These are phyloP conservation scores for Poa annua DNA, from an alignment of 176 grass and related monocot species.

Conservation along the genomic window DNA sequence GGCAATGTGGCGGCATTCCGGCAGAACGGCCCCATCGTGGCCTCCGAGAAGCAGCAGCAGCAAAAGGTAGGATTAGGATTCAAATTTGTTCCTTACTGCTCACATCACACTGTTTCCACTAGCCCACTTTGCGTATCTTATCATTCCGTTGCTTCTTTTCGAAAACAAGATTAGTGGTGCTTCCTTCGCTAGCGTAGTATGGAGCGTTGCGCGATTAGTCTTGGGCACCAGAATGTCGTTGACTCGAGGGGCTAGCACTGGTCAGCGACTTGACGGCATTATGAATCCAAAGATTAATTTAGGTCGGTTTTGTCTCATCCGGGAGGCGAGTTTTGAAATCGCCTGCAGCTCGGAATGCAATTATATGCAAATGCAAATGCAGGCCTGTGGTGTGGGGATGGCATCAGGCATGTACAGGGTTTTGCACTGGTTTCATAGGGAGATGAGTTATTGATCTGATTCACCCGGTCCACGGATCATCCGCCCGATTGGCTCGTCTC, in stretches of 20 bases:
- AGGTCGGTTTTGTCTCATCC: constrained; percentile 38
- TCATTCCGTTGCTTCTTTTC: constrained; percentile 17
- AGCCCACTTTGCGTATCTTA: constrained; percentile 37
- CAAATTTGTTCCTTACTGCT: constrained; percentile 49
- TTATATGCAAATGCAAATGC: neutral
- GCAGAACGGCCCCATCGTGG: constrained; percentile 31
- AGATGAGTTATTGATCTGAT: constrained; percentile 51
- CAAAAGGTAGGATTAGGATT: constrained; percentile 42
- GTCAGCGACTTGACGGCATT: constrained; percentile 42
- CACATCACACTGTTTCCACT: constrained; percentile 13
- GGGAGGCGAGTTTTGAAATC: constrained; percentile 49
- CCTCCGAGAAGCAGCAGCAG: constrained; percentile 39
- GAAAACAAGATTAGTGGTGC: constrained; percentile 18
- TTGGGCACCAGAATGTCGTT: constrained; percentile 52
- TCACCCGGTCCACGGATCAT: constrained; percentile 45
- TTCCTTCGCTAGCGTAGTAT: neutral
- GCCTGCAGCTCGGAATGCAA: constrained; percentile 8
- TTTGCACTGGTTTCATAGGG: constrained; percentile 37
- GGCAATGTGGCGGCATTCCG: constrained; percentile 26
- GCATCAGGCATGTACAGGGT: constrained; percentile 40
- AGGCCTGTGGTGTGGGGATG: constrained; percentile 45
- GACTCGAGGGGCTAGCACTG: constrained; percentile 39
- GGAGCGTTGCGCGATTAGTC: neutral
- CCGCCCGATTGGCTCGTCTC: neutral
- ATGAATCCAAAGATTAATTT: constrained; percentile 18